phyloP scores from a whole-genome alignment of 164 flowering plant genomes.

The Macadamia tetraphylla region DNA sequence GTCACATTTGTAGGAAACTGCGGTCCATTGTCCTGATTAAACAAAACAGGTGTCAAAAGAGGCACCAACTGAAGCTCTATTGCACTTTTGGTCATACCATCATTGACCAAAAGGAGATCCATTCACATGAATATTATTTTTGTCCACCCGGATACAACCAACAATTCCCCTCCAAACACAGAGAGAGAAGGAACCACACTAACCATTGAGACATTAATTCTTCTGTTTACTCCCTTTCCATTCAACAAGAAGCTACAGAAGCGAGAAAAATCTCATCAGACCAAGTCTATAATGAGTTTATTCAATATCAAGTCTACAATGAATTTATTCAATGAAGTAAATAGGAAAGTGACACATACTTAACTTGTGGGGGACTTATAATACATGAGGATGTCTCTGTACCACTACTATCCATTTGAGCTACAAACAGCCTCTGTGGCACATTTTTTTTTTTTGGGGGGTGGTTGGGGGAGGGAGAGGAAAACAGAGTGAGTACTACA shows the following conservation, averaged over 20 bases:
- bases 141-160: background rate
- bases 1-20: slow-evolving; percentile 73
- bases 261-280: slow-evolving; percentile 6
- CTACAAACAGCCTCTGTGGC: slow-evolving; percentile 73
- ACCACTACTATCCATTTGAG: slow-evolving; percentile 55
- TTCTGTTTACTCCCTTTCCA: slow-evolving; percentile 65
- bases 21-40: slow-evolving; percentile 66
- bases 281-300: background rate
- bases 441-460: too few species aligned
- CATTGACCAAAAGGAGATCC: background rate
- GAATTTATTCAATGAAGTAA: background rate
- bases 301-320: background rate
- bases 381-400: slow-evolving; percentile 77
- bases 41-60: slow-evolving; percentile 7
- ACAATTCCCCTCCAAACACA: too few species aligned
- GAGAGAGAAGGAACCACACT: slow-evolving; percentile 16
- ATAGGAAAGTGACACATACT: slow-evolving; percentile 36
- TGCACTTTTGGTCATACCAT: background rate
- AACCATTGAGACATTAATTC: slow-evolving; percentile 57
- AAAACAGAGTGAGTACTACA: background rate
- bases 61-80: background rate
- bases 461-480: too few species aligned
- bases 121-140: background rate
- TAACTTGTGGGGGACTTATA: slow-evolving; percentile 67
- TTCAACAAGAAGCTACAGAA: slow-evolving; percentile 72